phyloP scores from a whole-genome alignment of 2,329 filamentous ascomycete genomes.

The Claviceps digitariae region DNA sequence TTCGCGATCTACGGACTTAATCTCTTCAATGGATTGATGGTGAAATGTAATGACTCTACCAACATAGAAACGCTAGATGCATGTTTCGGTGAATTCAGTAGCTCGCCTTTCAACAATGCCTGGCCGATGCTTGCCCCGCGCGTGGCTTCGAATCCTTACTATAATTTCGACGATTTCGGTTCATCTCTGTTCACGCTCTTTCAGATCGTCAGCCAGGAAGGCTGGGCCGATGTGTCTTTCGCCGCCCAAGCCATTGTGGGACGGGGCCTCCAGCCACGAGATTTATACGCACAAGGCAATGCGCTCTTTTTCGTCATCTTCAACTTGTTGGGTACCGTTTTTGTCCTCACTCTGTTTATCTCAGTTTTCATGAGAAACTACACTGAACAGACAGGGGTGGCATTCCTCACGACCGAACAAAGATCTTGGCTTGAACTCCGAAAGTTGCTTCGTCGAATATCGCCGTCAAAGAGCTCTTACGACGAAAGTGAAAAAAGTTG shows the following conservation, averaged over 20 bases:
- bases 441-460: conserved; percentile 83
- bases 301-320: conserved; percentile 91
- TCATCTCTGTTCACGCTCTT: conserved; percentile 90
- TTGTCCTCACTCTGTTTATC: conserved; percentile 92
- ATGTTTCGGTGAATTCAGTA: conserved; percentile 75
- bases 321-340: conserved; percentile 91
- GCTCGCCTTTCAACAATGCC: conserved; percentile 53
- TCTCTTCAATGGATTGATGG: conserved; percentile 73
- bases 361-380: conserved; percentile 99
- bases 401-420: conserved; percentile 89
- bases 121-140: conserved; percentile 80
- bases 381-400: conserved; percentile 94
- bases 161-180: conserved; percentile 91
- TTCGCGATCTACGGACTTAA: conserved; percentile 96
- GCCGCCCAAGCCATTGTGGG: conserved; percentile 71
- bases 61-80: conserved; percentile 47
- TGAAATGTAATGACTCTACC: conserved; percentile 57
- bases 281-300: conserved; percentile 63
- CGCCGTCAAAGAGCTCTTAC: conserved; percentile 84
- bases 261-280: conserved; percentile 55
- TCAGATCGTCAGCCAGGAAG: conserved; percentile 97
- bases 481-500: conserved; percentile 62
- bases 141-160: conserved; percentile 68
- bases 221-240: conserved; percentile 91
- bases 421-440: conserved; percentile 92